Evolutionary conservation across 2,329 filamentous ascomycete genomes (phyloP), one percentile per base, ranked within the genome.

Genomic region (Hansfordia pulvinata): DNA sequence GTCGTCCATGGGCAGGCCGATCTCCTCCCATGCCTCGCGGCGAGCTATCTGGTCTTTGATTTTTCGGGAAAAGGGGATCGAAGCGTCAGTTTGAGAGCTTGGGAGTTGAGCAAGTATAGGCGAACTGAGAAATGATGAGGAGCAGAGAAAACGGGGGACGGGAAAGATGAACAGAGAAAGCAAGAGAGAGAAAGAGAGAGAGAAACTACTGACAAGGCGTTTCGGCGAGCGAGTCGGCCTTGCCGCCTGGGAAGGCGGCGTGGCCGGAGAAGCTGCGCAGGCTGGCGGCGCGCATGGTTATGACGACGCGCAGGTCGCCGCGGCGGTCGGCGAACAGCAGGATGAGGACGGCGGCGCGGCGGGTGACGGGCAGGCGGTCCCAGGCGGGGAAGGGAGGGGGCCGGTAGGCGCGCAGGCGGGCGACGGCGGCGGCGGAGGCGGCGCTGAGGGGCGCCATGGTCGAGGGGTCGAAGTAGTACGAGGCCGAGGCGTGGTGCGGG

Each of bases 11-110:
- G 88, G 82, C 3, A 96, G 71, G 2, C 88, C 88, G 37, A 96
- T 93, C 50, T 96, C 88, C 50, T 96, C 88, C 49, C 69, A 80
- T 1, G 88, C 86, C 60, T 96, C 88, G 36, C 88, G 73, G 13
- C 88, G 73, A 7, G 88, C 85, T 27, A 86, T 92, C 44, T 86
- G 69, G 51, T 83, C 83, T 54, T 61, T 10, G 6, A 10, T 17
- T 17, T 16, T 5, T 18, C 12, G 17, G 17, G n/a, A n/a, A n/a
- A n/a, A n/a, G n/a, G n/a, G n/a, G n/a, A n/a, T n/a, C n/a, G n/a
- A n/a, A 14, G 15, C 7, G 4, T 4, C 7, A 11, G 14, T 23
- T 10, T 14, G 4, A 5, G n/a, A 18, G 4, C 24, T 21, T 15
- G 3, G 12, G 21, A n/a, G n/a, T n/a, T n/a, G n/a, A n/a, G n/a